Evolutionary conservation across 257 asterid genomes (phyloP).

Genomic region (Paraleonurus japonicus): DNA sequence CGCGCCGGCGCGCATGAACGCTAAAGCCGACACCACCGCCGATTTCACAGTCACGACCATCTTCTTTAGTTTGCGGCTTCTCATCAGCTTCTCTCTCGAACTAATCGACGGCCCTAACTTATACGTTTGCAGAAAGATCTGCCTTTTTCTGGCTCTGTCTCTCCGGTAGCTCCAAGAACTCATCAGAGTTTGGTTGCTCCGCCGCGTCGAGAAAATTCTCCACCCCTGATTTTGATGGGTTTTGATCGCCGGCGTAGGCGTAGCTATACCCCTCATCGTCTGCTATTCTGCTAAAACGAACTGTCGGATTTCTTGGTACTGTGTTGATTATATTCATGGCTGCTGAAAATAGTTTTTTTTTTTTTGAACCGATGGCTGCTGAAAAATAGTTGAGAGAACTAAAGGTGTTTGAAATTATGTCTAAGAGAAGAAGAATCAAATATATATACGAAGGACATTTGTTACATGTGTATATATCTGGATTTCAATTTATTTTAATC

Average conservation of each 20-base stretch:
- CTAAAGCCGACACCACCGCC: constrained; percentile 36
- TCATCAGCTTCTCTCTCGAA: constrained; percentile 19
- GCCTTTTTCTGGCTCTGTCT: constrained; percentile 50
- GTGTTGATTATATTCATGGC: constrained; percentile 28
- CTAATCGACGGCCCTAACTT: constrained; percentile 33
- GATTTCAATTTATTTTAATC: not conserved
- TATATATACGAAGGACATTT: not conserved
- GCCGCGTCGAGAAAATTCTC: constrained; percentile 40
- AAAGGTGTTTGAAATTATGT: not conserved
- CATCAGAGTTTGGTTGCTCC: constrained; percentile 35
- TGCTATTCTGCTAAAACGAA: constrained; percentile 29
- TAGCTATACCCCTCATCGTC: not conserved
- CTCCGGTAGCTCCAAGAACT: constrained; percentile 45
- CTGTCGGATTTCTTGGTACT: constrained; percentile 35
- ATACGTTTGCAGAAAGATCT: constrained; percentile 49
- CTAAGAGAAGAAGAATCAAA: not conserved
- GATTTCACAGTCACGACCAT: constrained; percentile 39
- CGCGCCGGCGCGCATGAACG: constrained; percentile 39
- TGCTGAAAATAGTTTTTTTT: no score
- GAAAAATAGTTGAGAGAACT: not conserved
- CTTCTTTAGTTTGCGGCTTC: constrained; percentile 38
- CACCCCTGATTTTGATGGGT: constrained; percentile 22
- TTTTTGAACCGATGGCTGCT: no score
- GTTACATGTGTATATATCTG: not conserved
- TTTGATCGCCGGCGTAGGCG: not conserved